Conservation (phyloP, 2,329 filamentous ascomycete species). For the Neofusicoccum cordaticola region DNA sequence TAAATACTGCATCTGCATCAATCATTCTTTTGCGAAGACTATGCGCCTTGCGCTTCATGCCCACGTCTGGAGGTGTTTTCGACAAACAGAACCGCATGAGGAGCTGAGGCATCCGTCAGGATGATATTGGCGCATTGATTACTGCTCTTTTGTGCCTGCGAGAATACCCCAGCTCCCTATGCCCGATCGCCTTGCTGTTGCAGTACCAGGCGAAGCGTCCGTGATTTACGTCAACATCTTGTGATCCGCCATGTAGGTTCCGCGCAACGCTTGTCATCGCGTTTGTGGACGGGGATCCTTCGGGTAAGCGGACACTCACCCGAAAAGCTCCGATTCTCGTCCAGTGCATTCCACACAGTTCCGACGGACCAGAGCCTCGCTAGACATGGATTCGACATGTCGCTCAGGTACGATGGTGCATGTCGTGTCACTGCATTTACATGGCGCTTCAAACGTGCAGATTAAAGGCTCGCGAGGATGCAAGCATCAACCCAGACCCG, state of each 20-base stretch:
- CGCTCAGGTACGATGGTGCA: no score
- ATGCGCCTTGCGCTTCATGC: not conserved
- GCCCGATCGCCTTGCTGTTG: no score
- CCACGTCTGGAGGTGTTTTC: no score
- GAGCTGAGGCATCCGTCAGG: no score
- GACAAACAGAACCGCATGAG: no score
- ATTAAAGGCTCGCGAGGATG: not conserved
- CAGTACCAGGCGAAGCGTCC: no score
- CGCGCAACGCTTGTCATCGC: not conserved
- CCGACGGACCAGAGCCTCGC: not conserved
- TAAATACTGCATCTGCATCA: not conserved
- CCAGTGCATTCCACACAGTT: not conserved
- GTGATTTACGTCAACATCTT: no score
- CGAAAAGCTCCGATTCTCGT: constrained; percentile 7
- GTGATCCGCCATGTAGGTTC: not conserved
- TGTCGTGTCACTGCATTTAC: no score
- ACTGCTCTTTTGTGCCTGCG: no score
- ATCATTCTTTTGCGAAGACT: not conserved
- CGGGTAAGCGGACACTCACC: constrained; percentile 1
- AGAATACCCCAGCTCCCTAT: no score
- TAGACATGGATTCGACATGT: not conserved
- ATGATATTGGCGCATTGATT: no score
- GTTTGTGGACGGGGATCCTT: not conserved
- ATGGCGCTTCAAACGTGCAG: not conserved
- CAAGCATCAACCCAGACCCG: not conserved